Base-by-base conservation (phyloP, 108 stramenopile species). In the Chaetoceros tenuissimus region DNA sequence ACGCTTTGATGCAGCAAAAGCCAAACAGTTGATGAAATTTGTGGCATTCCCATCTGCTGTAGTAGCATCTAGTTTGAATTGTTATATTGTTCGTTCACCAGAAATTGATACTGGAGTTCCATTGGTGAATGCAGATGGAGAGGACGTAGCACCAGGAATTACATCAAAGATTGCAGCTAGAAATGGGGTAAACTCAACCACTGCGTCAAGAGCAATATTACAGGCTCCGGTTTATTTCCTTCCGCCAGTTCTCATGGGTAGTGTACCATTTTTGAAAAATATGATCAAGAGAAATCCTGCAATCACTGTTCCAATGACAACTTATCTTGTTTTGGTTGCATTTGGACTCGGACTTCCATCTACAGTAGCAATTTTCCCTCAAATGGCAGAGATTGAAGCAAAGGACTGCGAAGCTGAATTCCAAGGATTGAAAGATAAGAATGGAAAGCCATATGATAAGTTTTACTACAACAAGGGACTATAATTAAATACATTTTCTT, bases 291-390 rank as follows among this genome's bases (percentile, higher is more conserved):
- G 50, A 21, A 68, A 67, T 63, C 85, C 92, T 0, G 46, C 51
- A 26, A 46, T 81, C 30, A 63, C 79, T 24, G 82, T 94, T 3
- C 88, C 88, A 5, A 51, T 94, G 31, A 86, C 92, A 28, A 94
- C 92, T 3, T 85, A 76, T 71, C 55, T 94, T 22, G 23, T 85
- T 31, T 69, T 87, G 53, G 69, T 67, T 18, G 64, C 72, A 48
- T 94, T 94, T 59, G 92, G 92, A 17, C 55, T 90, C 55, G 92
- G 92, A 49, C 66, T 94, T 1, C 92, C 92, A 8, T 77, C 74
- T 20, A 74, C 88, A 10, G 80, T 85, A n/a, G 92, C 82, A 13
- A 80, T 86, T 51, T 94, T 90, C 56, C 92, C 92, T 2, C 88
- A 94, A 70, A 82, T 90, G 47, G 67, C 80, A 5, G 55, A 68